Base-by-base conservation (phyloP, 179 eudicot species). In the Vitellaria paradoxa region DNA sequence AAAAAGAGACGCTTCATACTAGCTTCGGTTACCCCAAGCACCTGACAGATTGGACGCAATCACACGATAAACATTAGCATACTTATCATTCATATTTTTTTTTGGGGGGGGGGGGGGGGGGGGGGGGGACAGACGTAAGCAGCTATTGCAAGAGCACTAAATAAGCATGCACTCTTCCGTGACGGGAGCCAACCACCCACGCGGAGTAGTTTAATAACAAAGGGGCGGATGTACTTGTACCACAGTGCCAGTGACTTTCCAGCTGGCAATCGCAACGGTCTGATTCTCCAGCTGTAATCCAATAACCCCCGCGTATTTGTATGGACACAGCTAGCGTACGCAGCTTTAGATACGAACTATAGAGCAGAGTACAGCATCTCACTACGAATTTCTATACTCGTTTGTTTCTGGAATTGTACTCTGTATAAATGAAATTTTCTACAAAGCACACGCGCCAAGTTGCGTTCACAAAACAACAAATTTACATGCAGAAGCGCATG, bases 271-370 rank as follows among this genome's bases (percentile, higher is more conserved):
- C 5, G 50, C 69, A 81, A 84, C 84, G 82, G 87, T 78, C 80
- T 67, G n/a, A 76, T 74, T 23, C n/a, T 76, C 85, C 87, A 84
- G 87, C 83, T 84, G 87, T 81, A 50, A 26, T 65, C 85, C 79
- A 76, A 59, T 53, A 7, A 74, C 0, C 26, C 47, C 81, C 23
- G 76, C 65, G 24, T 71, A 65, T 12, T 55, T 52, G 21, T 24
- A 3, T 21, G 0, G 3, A 14, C 45, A 24, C 62, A 23, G 53
- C 76, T 56, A 70, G 8, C 75, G 23, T 72, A 30, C 37, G 75
- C 75, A 63, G 10, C 24, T 17, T 20, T 30, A 13, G 30, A 60
- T 0, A 66, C 62, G 62, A 26, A 47, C 53, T 62, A 55, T 76
- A 74, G 66, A 18, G 56, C n/a, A 11, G 15, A 24, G 9, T 17